phyloP scores from a whole-genome alignment of 2,329 filamentous ascomycete species.

The Cladorrhinum sp. region DNA sequence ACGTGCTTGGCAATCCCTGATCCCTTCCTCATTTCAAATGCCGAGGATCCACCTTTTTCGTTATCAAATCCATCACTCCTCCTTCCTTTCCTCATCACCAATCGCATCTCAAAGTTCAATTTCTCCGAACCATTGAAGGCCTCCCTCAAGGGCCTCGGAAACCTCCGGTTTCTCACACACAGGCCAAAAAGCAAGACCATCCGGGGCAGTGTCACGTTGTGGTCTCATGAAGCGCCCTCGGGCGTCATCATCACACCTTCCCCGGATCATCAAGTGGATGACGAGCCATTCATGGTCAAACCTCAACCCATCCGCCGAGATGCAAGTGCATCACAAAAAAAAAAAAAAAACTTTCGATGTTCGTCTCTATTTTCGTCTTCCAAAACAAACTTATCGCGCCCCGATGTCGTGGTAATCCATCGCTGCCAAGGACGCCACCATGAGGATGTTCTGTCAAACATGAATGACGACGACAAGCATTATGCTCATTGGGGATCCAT shows the following conservation, averaged over 20 bases:
- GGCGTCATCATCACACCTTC: background rate
- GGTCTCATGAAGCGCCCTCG: constrained; percentile 4
- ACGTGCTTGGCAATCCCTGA: background rate
- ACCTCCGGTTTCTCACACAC: background rate
- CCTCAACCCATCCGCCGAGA: background rate
- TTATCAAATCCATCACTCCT: background rate
- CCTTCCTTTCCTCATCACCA: background rate
- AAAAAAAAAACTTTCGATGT: background rate
- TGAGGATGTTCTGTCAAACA: background rate
- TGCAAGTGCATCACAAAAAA: background rate
- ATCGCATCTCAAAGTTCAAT: background rate
- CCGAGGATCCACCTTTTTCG: background rate
- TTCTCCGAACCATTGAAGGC: background rate
- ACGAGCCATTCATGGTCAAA: background rate
- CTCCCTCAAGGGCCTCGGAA: background rate
- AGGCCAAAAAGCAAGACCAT: background rate
- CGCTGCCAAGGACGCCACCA: background rate
- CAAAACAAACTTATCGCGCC: background rate
- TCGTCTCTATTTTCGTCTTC: background rate
- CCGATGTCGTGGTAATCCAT: background rate
- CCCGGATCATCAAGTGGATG: constrained; percentile 1
- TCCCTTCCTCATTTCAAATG: background rate
- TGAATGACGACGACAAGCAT: background rate
- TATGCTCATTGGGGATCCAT: background rate
- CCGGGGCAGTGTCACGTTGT: background rate